phyloP scores from a whole-genome alignment of 495 filamentous ascomycete species.

The Usnea hakonensis region DNA sequence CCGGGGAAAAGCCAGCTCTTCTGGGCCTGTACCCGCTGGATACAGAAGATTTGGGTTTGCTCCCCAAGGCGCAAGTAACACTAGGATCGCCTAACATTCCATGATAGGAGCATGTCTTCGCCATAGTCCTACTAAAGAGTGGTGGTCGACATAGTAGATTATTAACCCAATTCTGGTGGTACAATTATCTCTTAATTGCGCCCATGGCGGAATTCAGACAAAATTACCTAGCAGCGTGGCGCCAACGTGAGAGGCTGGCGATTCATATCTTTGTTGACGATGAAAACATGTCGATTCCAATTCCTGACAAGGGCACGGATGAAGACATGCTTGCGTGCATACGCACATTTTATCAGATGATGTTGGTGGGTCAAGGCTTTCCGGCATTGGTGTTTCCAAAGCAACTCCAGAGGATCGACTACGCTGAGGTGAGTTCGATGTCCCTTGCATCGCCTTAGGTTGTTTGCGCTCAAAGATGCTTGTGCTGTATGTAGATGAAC shows the following conservation, averaged over 20 bases:
- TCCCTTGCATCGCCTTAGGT: background rate
- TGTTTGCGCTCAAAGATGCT: background rate
- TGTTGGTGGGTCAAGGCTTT: background rate
- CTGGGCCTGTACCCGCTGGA: background rate
- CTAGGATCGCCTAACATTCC: background rate
- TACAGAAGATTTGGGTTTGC: background rate
- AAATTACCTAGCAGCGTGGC: background rate
- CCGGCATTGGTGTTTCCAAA: background rate
- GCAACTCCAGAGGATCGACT: background rate
- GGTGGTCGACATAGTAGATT: background rate
- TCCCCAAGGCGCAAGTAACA: background rate
- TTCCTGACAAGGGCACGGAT: background rate
- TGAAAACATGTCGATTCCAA: background rate
- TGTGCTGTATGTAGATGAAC: background rate
- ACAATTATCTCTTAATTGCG: background rate
- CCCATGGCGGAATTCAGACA: background rate
- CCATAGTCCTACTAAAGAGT: background rate
- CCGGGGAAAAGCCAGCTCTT: background rate
- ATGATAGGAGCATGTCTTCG: background rate
- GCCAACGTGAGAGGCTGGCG: background rate
- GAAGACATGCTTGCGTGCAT: background rate
- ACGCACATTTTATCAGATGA: background rate
- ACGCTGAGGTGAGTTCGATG: background rate
- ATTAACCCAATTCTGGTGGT: background rate
- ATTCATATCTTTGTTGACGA: background rate